A percentile compares a stretch with the other conserved stretches of the same genome.
Conservation (phyloP, 2,329 filamentous ascomycete genomes). For the Claviceps citrina region DNA sequence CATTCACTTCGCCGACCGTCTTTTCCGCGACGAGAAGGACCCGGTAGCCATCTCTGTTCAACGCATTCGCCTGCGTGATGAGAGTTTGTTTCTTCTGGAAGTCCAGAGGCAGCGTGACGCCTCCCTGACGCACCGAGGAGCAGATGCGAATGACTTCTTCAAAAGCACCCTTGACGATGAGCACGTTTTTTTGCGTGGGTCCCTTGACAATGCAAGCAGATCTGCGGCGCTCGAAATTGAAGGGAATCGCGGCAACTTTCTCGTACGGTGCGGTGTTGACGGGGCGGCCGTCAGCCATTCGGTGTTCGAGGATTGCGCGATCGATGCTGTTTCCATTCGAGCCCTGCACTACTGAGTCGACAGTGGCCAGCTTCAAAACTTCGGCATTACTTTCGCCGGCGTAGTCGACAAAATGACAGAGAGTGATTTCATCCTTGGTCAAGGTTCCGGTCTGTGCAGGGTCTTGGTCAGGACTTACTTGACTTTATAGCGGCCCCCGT, state of each 20-base stretch:
- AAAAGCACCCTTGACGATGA: conserved; percentile 17
- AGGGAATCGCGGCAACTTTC: conserved; percentile 12
- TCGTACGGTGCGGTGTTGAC: conserved; percentile 11
- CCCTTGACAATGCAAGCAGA: conserved; percentile 12
- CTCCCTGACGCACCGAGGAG: conserved; percentile 8
- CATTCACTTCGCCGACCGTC: conserved; percentile 6
- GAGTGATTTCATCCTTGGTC: conserved; percentile 16
- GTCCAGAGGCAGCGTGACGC: conserved; percentile 9
- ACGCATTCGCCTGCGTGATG: conserved; percentile 5
- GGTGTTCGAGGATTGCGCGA: conserved; percentile 11
- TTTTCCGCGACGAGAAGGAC: conserved; percentile 13
- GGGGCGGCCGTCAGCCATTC: conserved; percentile 5
- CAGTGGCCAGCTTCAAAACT: conserved; percentile 14
- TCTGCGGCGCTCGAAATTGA: conserved; percentile 14
- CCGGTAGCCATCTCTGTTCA: conserved; percentile 11
- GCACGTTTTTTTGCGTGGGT: conserved; percentile 11
- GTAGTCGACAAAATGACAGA: conserved; percentile 12
- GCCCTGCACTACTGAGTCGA: conserved; percentile 14
- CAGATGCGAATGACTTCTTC: conserved; percentile 15
- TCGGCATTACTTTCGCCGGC: conserved; percentile 8
- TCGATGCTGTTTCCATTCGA: conserved; percentile 16
- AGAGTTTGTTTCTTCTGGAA: conserved; percentile 7
- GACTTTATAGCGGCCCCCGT: neutral
- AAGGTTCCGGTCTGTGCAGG: conserved; percentile 13
- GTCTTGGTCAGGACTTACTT: neutral